Conservation (phyloP, 495 filamentous ascomycete genomes). For the Aspergillus funiculosus region DNA sequence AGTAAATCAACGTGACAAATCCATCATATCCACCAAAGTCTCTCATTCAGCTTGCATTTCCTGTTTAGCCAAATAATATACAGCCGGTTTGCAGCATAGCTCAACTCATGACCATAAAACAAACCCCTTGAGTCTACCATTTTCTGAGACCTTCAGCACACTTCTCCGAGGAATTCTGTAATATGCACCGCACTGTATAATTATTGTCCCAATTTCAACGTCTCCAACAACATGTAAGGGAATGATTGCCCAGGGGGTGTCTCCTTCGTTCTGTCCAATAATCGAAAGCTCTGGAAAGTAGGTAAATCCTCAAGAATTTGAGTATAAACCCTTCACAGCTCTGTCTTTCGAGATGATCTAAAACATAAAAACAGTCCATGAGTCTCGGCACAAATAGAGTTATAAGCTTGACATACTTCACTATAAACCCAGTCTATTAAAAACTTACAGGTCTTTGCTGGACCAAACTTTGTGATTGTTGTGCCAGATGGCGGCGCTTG, state of each 20-base stretch:
- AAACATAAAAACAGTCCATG: not conserved
- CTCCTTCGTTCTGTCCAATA: not conserved
- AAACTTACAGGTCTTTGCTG: not conserved
- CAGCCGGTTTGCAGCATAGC: not conserved
- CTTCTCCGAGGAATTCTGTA: not conserved
- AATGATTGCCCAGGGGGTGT: not conserved
- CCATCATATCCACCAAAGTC: not conserved
- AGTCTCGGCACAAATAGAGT: not conserved
- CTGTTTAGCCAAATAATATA: not conserved
- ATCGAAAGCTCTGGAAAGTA: not conserved
- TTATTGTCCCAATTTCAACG: not conserved
- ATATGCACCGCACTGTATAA: not conserved
- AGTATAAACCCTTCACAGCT: not conserved
- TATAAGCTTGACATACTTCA: not conserved
- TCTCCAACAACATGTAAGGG: not conserved
- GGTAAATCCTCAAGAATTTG: not conserved
- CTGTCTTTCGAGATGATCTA: not conserved
- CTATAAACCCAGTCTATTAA: not conserved
- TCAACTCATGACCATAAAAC: not conserved
- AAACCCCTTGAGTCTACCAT: not conserved
- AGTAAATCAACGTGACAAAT: not conserved
- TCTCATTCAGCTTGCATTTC: not conserved
- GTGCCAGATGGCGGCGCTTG: not conserved
- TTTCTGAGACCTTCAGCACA: not conserved
- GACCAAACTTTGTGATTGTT: not conserved